Base-by-base conservation (phyloP, 441 rosid genomes). In the Sinapis alba region DNA sequence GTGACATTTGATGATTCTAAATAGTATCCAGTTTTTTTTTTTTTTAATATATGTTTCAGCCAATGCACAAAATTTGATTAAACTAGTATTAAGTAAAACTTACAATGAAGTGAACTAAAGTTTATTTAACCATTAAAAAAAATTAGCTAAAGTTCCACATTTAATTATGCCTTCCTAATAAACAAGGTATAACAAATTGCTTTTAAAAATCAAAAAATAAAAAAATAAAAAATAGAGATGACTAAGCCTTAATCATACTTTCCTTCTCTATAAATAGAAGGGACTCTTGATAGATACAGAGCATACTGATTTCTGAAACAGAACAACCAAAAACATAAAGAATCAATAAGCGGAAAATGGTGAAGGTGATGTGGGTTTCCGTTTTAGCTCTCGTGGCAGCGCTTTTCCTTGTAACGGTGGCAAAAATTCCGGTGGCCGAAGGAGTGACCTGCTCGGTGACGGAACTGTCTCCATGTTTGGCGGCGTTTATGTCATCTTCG, bases 381-480 rank as follows among this genome's bases (percentile, higher is more conserved):
- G 11, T n/a, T 16, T n/a, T 59, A 34, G 72, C 56, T 65, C 18
- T 66, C 0, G 27, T 8, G 4, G 24, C 34, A 21, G 77, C 69
- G 65, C 4, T 78, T 61, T 53, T 78, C 19, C 60, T 78, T 4
- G 10, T 67, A 32, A 36, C 73, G 10, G 60, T 51, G 69, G 69
- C 58, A 4, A 61, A 36, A 16, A 34, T 71, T 18, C 80, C 63
- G 7, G 65, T 65, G 59, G 69, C 28, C 7, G 81, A 72, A 77
- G 96, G 89, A 11, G 97, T 89, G 71, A 85, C 91, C 2, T 95
- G 99, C 79, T 83, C 50, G 54, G 93, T 92, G 10, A 73, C 78
- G 0, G 80, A 91, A 83, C 87, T 95, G 79, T 79, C 88, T 73
- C 23, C 99, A 0, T 93, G 97, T 75, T 93, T 80, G 34, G 47